Evolutionary conservation across 108 stramenopile species (phyloP).

Genomic region (Cyclostephanos tholiformis): DNA sequence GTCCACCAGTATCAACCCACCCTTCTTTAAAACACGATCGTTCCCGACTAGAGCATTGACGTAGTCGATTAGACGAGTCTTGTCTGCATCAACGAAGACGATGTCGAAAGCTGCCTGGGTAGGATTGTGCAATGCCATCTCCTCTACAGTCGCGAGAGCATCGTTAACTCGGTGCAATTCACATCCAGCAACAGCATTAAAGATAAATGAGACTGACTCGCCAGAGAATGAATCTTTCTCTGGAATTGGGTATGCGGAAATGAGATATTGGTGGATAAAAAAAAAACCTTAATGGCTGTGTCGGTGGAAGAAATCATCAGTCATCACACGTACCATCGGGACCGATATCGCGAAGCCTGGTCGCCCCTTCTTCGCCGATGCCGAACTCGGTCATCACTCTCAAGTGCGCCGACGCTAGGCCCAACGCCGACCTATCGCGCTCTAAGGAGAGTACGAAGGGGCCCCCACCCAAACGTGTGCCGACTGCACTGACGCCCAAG

Average conservation of each 20-base stretch:
- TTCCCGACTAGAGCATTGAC: slow-evolving; percentile 67
- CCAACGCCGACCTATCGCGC: slow-evolving; percentile 72
- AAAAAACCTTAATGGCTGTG: neutral
- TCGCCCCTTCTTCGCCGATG: slow-evolving; percentile 56
- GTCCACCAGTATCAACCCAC: slow-evolving; percentile 86
- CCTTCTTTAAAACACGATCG: slow-evolving; percentile 69
- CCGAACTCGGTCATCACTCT: slow-evolving; percentile 60
- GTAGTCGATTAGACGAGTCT: slow-evolving; percentile 84
- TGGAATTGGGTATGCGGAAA: slow-evolving; percentile 1
- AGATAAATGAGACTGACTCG: slow-evolving; percentile 42
- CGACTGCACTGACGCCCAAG: slow-evolving; percentile 27
- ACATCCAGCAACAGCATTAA: slow-evolving; percentile 56
- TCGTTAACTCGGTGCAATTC: slow-evolving; percentile 72
- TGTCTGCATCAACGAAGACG: slow-evolving; percentile 93
- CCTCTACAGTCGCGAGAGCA: slow-evolving; percentile 79
- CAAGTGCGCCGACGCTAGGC: slow-evolving; percentile 74
- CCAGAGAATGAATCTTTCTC: slow-evolving; percentile 27
- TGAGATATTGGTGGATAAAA: neutral
- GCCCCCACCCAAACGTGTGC: slow-evolving; percentile 51
- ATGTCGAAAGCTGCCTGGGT: slow-evolving; percentile 76
- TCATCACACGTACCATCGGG: slow-evolving; percentile 12
- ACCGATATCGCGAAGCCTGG: slow-evolving; percentile 40
- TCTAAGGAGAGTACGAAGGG: slow-evolving; percentile 84
- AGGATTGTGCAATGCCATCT: slow-evolving; percentile 55
- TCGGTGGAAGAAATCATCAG: neutral